A percentile compares a stretch with the other conserved stretches of the same genome.
phyloP scores from a whole-genome alignment of 352 stramenopile genomes.

The Globisporangium polare region DNA sequence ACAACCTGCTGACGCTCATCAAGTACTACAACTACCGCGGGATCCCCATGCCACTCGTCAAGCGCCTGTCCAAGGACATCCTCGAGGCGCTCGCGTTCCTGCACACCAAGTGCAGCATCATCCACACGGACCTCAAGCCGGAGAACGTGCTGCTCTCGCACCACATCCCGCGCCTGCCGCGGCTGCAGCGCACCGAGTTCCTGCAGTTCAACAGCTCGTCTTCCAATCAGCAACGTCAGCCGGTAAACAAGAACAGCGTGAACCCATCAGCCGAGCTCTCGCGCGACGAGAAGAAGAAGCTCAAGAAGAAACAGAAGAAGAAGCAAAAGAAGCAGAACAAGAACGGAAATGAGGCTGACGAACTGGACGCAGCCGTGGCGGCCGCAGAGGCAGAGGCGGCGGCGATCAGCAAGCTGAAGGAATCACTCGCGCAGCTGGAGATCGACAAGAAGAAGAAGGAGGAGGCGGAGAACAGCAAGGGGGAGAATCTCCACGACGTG shows the following conservation, averaged over 20 bases:
- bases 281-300: constrained; percentile 90
- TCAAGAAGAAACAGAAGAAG: constrained; percentile 94
- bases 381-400: background rate
- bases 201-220: constrained; percentile 35
- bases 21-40: constrained; percentile 99
- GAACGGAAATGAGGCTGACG: constrained; percentile 25
- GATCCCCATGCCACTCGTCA: constrained; percentile 94
- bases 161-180: constrained; percentile 63
- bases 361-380: constrained; percentile 4
- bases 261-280: constrained; percentile 28
- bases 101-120: constrained; percentile 97
- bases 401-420: constrained; percentile 2
- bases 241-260: background rate
- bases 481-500: background rate
- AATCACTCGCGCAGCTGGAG: constrained; percentile 5
- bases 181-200: constrained; percentile 60
- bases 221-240: constrained; percentile 42
- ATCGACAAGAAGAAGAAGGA: background rate
- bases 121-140: constrained; percentile 99
- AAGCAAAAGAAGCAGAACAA: constrained; percentile 91
- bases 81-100: constrained; percentile 97
- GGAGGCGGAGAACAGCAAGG: background rate
- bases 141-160: constrained; percentile 97
- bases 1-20: constrained; percentile 98
- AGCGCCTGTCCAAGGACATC: constrained; percentile 93